A percentile compares a stretch with the other conserved stretches of the same genome.
Conservation (phyloP, 2,329 filamentous ascomycete species). For the Mycosphaerella sp. region DNA sequence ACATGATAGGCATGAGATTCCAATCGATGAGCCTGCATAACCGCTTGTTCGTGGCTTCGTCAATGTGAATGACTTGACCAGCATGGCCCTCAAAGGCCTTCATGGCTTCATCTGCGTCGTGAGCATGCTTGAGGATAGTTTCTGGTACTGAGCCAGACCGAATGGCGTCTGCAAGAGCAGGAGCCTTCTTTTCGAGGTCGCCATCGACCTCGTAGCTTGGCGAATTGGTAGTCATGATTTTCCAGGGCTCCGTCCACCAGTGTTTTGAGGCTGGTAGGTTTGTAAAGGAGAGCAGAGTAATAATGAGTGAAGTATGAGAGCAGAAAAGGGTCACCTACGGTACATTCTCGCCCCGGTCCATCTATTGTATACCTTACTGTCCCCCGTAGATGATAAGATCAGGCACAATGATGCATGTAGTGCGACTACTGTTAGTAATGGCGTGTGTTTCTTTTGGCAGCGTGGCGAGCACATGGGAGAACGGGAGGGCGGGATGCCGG, state of each 20-base stretch:
- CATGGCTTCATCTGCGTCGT: slow-evolving; percentile 56
- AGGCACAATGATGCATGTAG: background rate
- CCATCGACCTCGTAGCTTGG: slow-evolving; percentile 13
- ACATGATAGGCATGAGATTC: slow-evolving; percentile 56
- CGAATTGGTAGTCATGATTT: background rate
- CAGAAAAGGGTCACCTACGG: background rate
- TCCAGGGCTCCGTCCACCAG: background rate
- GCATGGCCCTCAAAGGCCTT: slow-evolving; percentile 47
- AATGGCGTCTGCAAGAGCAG: slow-evolving; percentile 25
- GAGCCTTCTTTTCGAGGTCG: slow-evolving; percentile 25
- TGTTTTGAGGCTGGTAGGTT: too few relatives aligned
- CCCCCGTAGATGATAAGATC: background rate
- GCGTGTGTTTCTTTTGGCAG: background rate
- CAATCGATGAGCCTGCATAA: slow-evolving; percentile 56
- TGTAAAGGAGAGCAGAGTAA: background rate
- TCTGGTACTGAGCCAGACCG: slow-evolving; percentile 27
- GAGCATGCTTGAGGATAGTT: slow-evolving; percentile 46
- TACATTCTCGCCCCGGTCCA: background rate
- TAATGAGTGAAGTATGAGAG: background rate
- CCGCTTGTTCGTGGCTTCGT: slow-evolving; percentile 52
- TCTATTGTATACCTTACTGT: background rate
- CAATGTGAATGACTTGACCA: slow-evolving; percentile 49
- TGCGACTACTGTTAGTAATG: background rate
- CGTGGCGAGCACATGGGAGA: slow-evolving; percentile 3
- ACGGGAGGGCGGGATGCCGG: background rate